phyloP scores from a whole-genome alignment of 2,329 filamentous ascomycete genomes.

The Apiospora aurea region DNA sequence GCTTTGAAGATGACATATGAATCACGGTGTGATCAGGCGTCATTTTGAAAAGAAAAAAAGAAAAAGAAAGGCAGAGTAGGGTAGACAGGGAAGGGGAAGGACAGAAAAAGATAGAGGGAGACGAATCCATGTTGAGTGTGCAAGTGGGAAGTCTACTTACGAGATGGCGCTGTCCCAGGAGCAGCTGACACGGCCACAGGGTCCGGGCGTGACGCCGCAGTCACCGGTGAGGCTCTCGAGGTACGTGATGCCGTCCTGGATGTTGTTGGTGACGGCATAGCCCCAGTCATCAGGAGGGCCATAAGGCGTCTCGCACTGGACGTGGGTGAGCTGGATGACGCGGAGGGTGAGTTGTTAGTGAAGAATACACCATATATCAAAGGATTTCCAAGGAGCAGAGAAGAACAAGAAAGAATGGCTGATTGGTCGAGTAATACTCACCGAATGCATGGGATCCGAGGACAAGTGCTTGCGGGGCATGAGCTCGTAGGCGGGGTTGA shows the following conservation, averaged over 20 bases:
- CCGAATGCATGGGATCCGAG: neutral
- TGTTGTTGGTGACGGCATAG: neutral
- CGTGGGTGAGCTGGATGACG: neutral
- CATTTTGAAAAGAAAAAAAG: no score
- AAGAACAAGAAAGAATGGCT: neutral
- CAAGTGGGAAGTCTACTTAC: neutral
- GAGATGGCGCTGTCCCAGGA: constrained; percentile 2
- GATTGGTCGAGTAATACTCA: neutral
- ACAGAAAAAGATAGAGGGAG: neutral
- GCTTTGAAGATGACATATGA: no score
- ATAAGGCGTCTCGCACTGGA: neutral
- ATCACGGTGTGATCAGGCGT: no score
- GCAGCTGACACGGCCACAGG: constrained; percentile 5
- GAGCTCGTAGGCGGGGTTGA: neutral
- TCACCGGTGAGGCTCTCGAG: neutral
- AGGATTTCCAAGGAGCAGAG: neutral
- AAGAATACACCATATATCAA: no score
- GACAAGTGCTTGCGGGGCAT: neutral
- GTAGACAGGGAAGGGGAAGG: no score
- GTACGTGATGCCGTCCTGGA: constrained; percentile 8
- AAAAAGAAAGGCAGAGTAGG: no score
- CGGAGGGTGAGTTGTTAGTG: neutral
- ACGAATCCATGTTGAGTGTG: neutral
- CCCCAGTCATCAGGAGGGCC: neutral
- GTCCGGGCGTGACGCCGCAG: neutral